Evolutionary conservation across 306 rosid species (phyloP).

Genomic region (Cajanus cajan): DNA sequence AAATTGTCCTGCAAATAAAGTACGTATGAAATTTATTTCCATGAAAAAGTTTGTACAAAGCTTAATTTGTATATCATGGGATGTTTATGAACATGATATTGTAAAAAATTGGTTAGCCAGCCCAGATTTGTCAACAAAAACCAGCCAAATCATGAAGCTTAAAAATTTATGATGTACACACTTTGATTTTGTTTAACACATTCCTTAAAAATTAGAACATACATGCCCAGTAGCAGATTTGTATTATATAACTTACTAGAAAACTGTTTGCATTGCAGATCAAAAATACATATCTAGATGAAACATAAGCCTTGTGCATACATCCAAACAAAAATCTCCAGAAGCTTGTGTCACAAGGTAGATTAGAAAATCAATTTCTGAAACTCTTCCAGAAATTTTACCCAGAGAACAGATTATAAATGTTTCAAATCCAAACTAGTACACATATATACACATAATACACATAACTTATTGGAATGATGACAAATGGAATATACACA

Average conservation of each 20-base stretch:
- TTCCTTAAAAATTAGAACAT: neutral
- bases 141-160: conserved; percentile 37
- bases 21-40: neutral
- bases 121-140: neutral
- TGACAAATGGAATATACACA: neutral
- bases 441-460: neutral
- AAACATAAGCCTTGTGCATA: neutral
- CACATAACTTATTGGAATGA: neutral
- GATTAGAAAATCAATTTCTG: neutral
- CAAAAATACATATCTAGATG: neutral
- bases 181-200: neutral
- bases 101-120: neutral
- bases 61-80: neutral
- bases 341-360: neutral
- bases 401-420: conserved; percentile 18
- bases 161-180: neutral
- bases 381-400: neutral
- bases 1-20: conserved; percentile 63
- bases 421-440: neutral
- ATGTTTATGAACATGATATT: neutral
- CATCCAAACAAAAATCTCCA: neutral
- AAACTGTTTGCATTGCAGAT: neutral
- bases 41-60: neutral
- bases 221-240: neutral
- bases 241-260: neutral